These are phyloP conservation scores for Citrus inodora DNA, from an alignment of 345 rosid genomes.

Conservation along the genomic window DNA sequence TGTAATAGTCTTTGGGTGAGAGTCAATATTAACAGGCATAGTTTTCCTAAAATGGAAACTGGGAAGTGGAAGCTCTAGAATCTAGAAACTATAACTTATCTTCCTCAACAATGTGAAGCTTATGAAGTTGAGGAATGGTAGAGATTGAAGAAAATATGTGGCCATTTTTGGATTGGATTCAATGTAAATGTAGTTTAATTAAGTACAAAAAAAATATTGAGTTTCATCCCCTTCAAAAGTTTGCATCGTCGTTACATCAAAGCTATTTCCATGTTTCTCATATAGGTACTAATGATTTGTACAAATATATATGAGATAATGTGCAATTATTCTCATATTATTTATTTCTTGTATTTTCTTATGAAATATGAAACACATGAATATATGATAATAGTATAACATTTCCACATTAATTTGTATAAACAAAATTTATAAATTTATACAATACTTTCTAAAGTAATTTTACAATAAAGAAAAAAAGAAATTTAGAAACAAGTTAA, in stretches of 20 bases:
- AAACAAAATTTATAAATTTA: too few relatives aligned
- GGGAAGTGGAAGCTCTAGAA: not conserved
- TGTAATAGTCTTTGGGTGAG: not conserved
- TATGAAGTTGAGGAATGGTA: not conserved
- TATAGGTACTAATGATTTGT: too few relatives aligned
- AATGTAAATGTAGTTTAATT: not conserved
- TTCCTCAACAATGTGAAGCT: not conserved
- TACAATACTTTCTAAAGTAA: too few relatives aligned
- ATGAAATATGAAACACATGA: too few relatives aligned
- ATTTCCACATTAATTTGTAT: too few relatives aligned
- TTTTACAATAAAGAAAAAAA: too few relatives aligned
- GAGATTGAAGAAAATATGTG: not conserved
- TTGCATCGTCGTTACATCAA: not conserved
- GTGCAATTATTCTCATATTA: too few relatives aligned
- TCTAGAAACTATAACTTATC: not conserved
- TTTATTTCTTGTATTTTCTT: too few relatives aligned
- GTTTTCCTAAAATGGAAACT: not conserved
- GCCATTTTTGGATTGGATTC: conserved; percentile 2
- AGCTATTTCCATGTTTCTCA: too few relatives aligned
- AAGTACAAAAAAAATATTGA: not conserved
- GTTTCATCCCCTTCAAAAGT: not conserved
- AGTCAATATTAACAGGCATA: not conserved
- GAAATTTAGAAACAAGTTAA: too few relatives aligned
- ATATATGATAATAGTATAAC: too few relatives aligned
- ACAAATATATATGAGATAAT: too few relatives aligned